Percentiles rank a stretch among this genome's conserved stretches.
Conservation (phyloP, 1,139 yeast genomes). For the Candida labiduridarum region DNA sequence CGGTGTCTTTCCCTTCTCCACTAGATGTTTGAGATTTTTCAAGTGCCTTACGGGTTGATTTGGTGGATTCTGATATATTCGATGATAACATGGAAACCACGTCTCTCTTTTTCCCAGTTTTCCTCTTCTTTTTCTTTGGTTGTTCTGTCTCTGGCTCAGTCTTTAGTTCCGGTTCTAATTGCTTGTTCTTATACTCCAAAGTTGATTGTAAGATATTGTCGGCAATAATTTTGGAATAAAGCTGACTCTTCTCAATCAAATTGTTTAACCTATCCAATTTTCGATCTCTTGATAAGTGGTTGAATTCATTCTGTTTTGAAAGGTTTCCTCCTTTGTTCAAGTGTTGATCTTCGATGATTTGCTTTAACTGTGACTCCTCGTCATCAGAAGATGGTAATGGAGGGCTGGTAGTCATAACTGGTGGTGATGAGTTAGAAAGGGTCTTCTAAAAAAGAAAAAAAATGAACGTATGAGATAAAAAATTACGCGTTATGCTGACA, state of each 20-base stretch:
- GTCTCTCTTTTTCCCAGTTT: slow-evolving; percentile 19
- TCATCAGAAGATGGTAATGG: slow-evolving; percentile 6
- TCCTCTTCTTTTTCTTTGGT: slow-evolving; percentile 19
- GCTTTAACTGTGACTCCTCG: slow-evolving; percentile 10
- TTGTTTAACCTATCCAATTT: slow-evolving; percentile 68
- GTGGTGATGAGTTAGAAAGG: background rate
- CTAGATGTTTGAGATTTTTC: slow-evolving; percentile 22
- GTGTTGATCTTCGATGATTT: slow-evolving; percentile 3
- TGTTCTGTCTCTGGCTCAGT: slow-evolving; percentile 14
- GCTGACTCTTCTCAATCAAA: slow-evolving; percentile 78
- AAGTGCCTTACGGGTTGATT: slow-evolving; percentile 24
- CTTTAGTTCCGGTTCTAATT: slow-evolving; percentile 11
- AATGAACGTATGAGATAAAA: no score
- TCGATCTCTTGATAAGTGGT: slow-evolving; percentile 35
- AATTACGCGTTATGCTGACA: background rate
- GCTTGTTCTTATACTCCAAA: slow-evolving; percentile 14
- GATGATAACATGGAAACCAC: slow-evolving; percentile 28
- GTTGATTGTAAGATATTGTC: slow-evolving; percentile 65
- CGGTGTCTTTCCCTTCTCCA: slow-evolving; percentile 7
- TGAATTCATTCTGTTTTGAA: slow-evolving; percentile 38
- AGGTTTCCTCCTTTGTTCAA: slow-evolving; percentile 18
- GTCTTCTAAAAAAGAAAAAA: no score
- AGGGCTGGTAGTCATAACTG: slow-evolving; percentile 10
- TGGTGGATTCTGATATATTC: slow-evolving; percentile 22
- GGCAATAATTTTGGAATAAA: slow-evolving; percentile 80